These are phyloP conservation scores for Thraustotheca clavata DNA, from an alignment of 352 stramenopile genomes.

Conservation along the genomic window DNA sequence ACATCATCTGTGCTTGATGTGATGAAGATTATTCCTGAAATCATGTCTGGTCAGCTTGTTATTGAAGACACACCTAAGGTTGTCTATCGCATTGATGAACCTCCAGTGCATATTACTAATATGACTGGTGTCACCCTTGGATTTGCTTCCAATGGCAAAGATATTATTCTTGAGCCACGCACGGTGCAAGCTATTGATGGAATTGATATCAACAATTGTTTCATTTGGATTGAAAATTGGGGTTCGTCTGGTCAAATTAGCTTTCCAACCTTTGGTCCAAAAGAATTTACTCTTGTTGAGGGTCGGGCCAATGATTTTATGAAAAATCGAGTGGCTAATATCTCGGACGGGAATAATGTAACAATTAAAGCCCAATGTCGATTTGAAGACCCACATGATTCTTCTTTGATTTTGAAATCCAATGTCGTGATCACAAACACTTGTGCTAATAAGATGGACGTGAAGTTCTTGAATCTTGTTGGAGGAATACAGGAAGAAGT, in stretches of 20 bases:
- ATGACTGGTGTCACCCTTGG: neutral
- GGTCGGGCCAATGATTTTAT: neutral
- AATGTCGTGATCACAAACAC: constrained; percentile 78
- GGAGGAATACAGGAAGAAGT: constrained; percentile 26
- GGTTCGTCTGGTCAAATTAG: neutral
- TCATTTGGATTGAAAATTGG: constrained; percentile 3
- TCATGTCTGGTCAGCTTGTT: constrained; percentile 26
- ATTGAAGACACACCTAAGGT: constrained; percentile 19
- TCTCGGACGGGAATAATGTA: neutral
- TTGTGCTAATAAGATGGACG: constrained; percentile 28
- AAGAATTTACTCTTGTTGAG: constrained; percentile 12
- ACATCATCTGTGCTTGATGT: constrained; percentile 63
- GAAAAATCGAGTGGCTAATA: too few relatives aligned
- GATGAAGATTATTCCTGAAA: constrained; percentile 68
- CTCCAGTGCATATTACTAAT: constrained; percentile 18
- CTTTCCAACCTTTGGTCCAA: constrained; percentile 10
- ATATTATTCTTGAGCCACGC: neutral
- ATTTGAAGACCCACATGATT: constrained; percentile 52
- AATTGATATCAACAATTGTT: neutral
- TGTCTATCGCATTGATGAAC: constrained; percentile 1
- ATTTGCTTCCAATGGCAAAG: neutral
- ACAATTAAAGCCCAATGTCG: constrained; percentile 57
- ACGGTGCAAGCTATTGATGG: neutral
- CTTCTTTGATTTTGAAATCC: constrained; percentile 65
- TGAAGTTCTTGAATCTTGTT: constrained; percentile 5